These are phyloP conservation scores for Yarrowia sp. DNA, from an alignment of 805 yeast species.

Conservation along the genomic window DNA sequence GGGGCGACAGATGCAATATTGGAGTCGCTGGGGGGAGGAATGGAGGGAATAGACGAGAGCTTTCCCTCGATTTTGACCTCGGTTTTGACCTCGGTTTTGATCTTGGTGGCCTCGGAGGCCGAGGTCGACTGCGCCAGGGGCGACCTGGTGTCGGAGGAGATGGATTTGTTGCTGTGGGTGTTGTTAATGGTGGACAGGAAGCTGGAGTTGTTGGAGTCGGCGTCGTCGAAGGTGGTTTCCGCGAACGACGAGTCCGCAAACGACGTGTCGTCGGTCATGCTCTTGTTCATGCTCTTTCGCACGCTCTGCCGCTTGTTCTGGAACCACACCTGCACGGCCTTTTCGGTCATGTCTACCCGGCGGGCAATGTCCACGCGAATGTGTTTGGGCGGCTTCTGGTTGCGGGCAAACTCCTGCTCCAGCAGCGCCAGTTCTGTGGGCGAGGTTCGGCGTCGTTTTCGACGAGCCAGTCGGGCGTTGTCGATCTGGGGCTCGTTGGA, in stretches of 20 bases:
- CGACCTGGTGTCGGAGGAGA: constrained; percentile 12
- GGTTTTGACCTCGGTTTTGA: background rate
- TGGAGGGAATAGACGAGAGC: background rate
- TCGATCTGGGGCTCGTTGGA: constrained; percentile 77
- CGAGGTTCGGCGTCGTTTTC: constrained; percentile 94
- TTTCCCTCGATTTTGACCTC: background rate
- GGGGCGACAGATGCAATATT: constrained; percentile 36
- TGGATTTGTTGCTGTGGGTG: background rate
- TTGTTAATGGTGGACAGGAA: background rate
- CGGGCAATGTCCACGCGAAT: constrained; percentile 80
- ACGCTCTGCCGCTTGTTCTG: constrained; percentile 91
- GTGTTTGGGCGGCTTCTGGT: constrained; percentile 81
- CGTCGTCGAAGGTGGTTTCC: constrained; percentile 21
- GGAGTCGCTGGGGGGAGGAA: constrained; percentile 4
- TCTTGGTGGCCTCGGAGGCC: background rate
- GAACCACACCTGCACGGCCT: constrained; percentile 98
- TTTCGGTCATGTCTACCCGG: constrained; percentile 90
- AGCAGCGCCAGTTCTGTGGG: constrained; percentile 83
- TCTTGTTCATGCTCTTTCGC: constrained; percentile 45
- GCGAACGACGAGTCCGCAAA: constrained; percentile 30
- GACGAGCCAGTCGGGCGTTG: constrained; percentile 89
- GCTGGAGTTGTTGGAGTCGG: background rate
- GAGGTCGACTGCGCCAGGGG: background rate
- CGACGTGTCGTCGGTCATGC: constrained; percentile 39
- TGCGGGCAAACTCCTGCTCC: constrained; percentile 76